These are phyloP conservation scores for Byssoonygena ceratinophila DNA, from an alignment of 2,329 filamentous ascomycete species.

Conservation along the genomic window DNA sequence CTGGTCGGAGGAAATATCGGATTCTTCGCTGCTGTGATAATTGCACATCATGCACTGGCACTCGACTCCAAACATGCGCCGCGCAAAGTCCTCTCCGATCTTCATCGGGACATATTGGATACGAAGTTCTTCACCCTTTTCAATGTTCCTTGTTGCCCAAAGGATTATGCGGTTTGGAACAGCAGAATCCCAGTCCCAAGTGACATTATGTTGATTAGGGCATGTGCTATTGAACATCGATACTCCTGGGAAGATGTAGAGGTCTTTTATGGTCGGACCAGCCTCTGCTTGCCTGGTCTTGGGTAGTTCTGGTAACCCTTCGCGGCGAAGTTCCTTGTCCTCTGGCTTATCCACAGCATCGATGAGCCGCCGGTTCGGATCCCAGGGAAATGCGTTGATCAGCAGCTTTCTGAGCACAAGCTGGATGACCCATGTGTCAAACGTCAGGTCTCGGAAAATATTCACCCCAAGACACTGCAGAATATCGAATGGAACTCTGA, in stretches of 20 bases:
- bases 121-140: conserved; percentile 22
- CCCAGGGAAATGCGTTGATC: conserved; percentile 26
- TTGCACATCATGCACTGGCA: conserved; percentile 2
- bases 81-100: conserved; percentile 6
- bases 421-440: conserved; percentile 33
- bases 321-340: conserved; percentile 12
- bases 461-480: conserved; percentile 28
- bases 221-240: conserved; percentile 28
- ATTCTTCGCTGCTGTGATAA: neutral
- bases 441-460: conserved; percentile 29
- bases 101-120: conserved; percentile 9
- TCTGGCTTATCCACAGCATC: conserved; percentile 6
- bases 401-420: conserved; percentile 26
- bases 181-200: conserved; percentile 23
- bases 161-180: conserved; percentile 26
- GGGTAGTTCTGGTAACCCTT: neutral
- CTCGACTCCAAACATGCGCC: conserved; percentile 10
- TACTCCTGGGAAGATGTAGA: conserved; percentile 28
- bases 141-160: conserved; percentile 22
- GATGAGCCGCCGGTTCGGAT: conserved; percentile 17
- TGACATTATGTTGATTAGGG: conserved; percentile 20
- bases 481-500: conserved; percentile 31
- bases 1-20: neutral
- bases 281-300: conserved; percentile 7
- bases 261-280: conserved; percentile 20